A percentile compares a stretch with the other conserved stretches of the same genome.
Conservation (phyloP, 2,329 filamentous ascomycete species). For the Nothophaeocryptopus gaeumannii region DNA sequence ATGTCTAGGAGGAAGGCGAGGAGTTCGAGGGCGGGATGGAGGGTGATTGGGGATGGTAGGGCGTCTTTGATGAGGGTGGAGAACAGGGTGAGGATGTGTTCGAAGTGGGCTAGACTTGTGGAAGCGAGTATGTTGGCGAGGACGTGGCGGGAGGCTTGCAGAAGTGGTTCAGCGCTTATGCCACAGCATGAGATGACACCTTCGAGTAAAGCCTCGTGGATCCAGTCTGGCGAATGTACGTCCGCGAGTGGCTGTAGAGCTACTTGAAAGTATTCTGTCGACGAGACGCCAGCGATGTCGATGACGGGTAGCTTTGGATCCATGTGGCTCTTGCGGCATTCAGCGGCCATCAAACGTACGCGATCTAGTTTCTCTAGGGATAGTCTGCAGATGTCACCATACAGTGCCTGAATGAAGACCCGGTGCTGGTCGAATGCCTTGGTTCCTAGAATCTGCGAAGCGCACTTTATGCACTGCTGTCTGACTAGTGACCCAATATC, state of each 20-base stretch:
- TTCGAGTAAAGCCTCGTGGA: constrained; percentile 54
- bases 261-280: constrained; percentile 24
- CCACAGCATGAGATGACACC: constrained; percentile 72
- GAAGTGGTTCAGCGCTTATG: constrained; percentile 71
- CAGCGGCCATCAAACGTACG: constrained; percentile 67
- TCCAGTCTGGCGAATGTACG: constrained; percentile 21
- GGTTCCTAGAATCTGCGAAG: constrained; percentile 35
- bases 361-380: constrained; percentile 88
- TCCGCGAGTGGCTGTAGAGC: constrained; percentile 18
- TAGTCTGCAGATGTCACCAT: constrained; percentile 56
- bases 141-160: constrained; percentile 66
- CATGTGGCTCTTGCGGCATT: constrained; percentile 28
- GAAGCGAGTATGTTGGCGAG: constrained; percentile 49
- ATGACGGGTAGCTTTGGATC: neutral
- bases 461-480: constrained; percentile 69
- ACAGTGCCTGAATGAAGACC: constrained; percentile 14
- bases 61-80: constrained; percentile 24
- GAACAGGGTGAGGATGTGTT: constrained; percentile 24
- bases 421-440: constrained; percentile 4
- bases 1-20: constrained; percentile 64
- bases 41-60: constrained; percentile 10
- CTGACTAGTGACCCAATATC: constrained; percentile 87
- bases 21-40: constrained; percentile 67
- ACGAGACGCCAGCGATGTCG: constrained; percentile 27
- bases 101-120: constrained; percentile 5